Evolutionary conservation across 108 stramenopile genomes (phyloP).

Genomic region (Fragilariopsis cylindrus): DNA sequence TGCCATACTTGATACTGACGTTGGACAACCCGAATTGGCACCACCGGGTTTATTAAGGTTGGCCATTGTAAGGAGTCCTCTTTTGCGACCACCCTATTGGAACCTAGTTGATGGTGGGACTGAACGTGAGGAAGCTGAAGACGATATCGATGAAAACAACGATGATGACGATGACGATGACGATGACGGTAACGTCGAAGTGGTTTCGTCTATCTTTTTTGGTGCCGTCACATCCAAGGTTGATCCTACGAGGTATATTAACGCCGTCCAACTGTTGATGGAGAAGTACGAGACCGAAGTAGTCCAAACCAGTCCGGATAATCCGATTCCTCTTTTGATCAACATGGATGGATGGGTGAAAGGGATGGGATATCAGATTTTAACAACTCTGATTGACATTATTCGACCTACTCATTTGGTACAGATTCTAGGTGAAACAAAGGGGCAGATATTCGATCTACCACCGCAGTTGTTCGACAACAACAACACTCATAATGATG

Average conservation of each 20-base stretch:
- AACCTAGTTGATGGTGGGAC: slow-evolving; percentile 18
- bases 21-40: slow-evolving; percentile 90
- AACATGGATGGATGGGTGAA: slow-evolving; percentile 96
- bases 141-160: background rate
- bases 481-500: too few relatives aligned
- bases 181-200: background rate
- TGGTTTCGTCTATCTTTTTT: slow-evolving; percentile 60
- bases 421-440: slow-evolving; percentile 71
- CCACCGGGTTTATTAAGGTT: slow-evolving; percentile 84
- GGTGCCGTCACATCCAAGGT: slow-evolving; percentile 75
- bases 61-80: slow-evolving; percentile 60
- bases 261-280: slow-evolving; percentile 47
- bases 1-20: slow-evolving; percentile 87
- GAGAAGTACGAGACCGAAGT: slow-evolving; percentile 41
- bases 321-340: slow-evolving; percentile 68
- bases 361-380: slow-evolving; percentile 83
- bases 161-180: background rate
- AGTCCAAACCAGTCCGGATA: background rate
- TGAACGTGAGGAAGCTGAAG: background rate
- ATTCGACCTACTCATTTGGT: slow-evolving; percentile 73
- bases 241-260: slow-evolving; percentile 73
- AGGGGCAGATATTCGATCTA: slow-evolving; percentile 69
- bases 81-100: slow-evolving; percentile 78
- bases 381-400: slow-evolving; percentile 63
- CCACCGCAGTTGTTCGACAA: background rate